Base-by-base conservation (phyloP, 495 filamentous ascomycete genomes). In the Trichoderma virens region DNA sequence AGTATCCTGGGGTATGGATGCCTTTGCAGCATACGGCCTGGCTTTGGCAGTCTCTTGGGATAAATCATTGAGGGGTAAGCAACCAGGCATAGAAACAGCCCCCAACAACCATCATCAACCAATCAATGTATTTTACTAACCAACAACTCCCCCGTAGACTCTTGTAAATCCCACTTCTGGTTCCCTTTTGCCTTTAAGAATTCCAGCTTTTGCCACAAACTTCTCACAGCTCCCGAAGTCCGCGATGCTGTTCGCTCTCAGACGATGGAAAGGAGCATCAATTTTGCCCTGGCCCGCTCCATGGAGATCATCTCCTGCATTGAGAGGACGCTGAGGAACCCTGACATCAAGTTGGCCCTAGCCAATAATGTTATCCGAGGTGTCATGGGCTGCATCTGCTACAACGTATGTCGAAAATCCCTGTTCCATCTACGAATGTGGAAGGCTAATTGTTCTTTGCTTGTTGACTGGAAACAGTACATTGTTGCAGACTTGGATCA, bases 311-410 rank as follows among this genome's bases (percentile, higher is more conserved):
- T 28, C 13, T 27, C 27, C 3, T 56, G 51, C 13, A 56, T 56
- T 8, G 25, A 56, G 11, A 56, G 9, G 11, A 27, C 9, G 1
- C 20, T 56, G 11, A 8, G 13, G 51, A 27, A 31, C 9, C 25
- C 51, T 1, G 51, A 56, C 51, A 28, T 56, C 16, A 56, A 0
- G 0, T 9, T 3, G 14, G 51, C 51, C 6, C 28, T 25, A 8
- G 51, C 51, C 0, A 16, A 28, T 16, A 30, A 56, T 16, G 51
- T 56, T 2, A 31, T 56, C 8, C 51, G 25, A 3, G 51, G 23
- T 5, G 25, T 56, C 25, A 56, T 56, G 25, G 51, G 51, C 51
- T 56, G 51, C 51, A 56, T 56, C 51, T 56, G 51, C 25, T 56
- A 56, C 23, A 56, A 56, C 9, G 51, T 56, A 56, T 13, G 27